Evolutionary conservation across 129 eudicot species (phyloP).

Genomic region (Flaveria robusta): DNA sequence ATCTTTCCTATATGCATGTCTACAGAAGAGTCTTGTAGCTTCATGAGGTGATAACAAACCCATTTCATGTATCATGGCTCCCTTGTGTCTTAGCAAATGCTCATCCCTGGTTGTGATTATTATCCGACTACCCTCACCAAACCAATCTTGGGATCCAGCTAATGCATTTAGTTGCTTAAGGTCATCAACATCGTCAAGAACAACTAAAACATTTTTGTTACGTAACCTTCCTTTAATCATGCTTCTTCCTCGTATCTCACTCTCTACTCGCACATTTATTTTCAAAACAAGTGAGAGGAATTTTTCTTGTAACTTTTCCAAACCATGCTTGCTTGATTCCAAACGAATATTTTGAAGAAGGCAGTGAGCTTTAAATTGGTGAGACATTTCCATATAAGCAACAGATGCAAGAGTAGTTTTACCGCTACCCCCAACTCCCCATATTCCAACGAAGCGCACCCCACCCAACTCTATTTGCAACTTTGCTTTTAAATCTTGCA

Average conservation of each 20-base stretch:
- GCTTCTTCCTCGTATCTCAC: background rate
- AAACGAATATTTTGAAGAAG: background rate
- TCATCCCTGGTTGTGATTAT: no score
- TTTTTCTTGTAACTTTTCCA: background rate
- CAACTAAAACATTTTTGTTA: background rate
- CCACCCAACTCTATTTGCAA: background rate
- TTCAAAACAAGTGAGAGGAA: background rate
- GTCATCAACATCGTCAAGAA: conserved; percentile 11
- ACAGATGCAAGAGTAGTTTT: conserved; percentile 6
- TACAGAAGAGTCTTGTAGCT: background rate
- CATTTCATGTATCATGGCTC: background rate
- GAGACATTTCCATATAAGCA: background rate
- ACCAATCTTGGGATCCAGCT: background rate
- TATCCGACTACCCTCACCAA: background rate
- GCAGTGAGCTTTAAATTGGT: background rate
- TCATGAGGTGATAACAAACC: background rate
- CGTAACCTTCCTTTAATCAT: background rate
- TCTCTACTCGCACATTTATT: background rate
- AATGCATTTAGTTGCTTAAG: background rate
- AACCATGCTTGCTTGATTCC: background rate
- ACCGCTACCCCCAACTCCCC: conserved; percentile 10
- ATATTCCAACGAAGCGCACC: conserved; percentile 8
- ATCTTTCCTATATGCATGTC: background rate
- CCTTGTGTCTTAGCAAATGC: background rate
- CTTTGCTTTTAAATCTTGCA: background rate